These are phyloP conservation scores for Trichoderma gamsii DNA, from an alignment of 495 filamentous ascomycete genomes.

Conservation along the genomic window DNA sequence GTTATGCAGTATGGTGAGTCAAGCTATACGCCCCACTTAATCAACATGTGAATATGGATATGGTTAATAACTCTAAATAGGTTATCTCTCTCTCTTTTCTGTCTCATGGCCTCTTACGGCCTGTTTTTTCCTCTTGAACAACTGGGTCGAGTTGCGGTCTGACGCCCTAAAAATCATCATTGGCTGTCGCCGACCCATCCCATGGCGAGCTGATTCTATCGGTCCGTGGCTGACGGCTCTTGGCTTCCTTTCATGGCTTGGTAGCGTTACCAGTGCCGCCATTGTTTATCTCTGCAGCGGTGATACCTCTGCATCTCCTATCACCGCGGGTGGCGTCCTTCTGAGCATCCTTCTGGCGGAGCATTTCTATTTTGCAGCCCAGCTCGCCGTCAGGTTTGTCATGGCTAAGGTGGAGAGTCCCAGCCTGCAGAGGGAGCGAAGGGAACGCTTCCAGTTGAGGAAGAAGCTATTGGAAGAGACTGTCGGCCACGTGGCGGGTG, in stretches of 20 bases:
- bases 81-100: slow-evolving; percentile 90
- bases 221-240: slow-evolving; percentile 89
- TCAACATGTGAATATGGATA: slow-evolving; percentile 28
- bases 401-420: slow-evolving; percentile 79
- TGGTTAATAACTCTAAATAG: background rate
- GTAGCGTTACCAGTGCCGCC: slow-evolving; percentile 76
- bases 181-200: slow-evolving; percentile 81
- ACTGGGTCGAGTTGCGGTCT: slow-evolving; percentile 91
- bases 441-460: slow-evolving; percentile 66
- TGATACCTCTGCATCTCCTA: slow-evolving; percentile 56
- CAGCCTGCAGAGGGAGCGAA: slow-evolving; percentile 72
- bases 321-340: slow-evolving; percentile 75
- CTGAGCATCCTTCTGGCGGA: slow-evolving; percentile 82
- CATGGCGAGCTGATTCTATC: slow-evolving; percentile 83
- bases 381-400: slow-evolving; percentile 61
- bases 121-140: slow-evolving; percentile 86
- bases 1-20: slow-evolving; percentile 66
- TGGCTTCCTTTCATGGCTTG: slow-evolving; percentile 85
- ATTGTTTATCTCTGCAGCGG: slow-evolving; percentile 83
- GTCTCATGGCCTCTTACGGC: slow-evolving; percentile 88
- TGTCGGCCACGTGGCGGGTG: slow-evolving; percentile 41
- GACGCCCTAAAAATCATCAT: slow-evolving; percentile 93
- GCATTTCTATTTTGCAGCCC: slow-evolving; percentile 71
- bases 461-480: slow-evolving; percentile 65
- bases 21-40: slow-evolving; percentile 13